These are phyloP conservation scores for Alternaria dauci DNA, from an alignment of 2,329 filamentous ascomycete species.

Conservation along the genomic window DNA sequence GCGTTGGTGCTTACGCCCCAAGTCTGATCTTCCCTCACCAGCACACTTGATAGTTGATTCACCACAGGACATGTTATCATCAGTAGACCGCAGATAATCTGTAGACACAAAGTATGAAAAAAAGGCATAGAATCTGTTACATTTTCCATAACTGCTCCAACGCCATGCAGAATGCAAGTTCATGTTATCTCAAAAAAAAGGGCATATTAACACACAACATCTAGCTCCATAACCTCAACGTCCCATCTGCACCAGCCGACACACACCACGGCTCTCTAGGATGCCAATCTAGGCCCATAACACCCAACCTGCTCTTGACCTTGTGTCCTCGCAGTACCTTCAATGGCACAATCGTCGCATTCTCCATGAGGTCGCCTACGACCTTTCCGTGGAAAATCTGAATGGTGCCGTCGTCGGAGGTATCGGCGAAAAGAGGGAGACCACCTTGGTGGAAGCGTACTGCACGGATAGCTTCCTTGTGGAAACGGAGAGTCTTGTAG, in stretches of 20 bases:
- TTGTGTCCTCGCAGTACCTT: conserved; percentile 93
- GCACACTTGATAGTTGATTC: not conserved
- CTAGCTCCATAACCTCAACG: conserved; percentile 80
- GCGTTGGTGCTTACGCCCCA: not conserved
- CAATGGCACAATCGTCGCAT: conserved; percentile 92
- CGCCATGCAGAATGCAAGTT: conserved; percentile 7
- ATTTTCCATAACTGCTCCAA: conserved; percentile 8
- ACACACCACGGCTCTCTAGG: conserved; percentile 92
- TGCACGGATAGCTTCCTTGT: conserved; percentile 86
- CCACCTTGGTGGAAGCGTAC: conserved; percentile 84
- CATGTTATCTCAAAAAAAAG: not conserved
- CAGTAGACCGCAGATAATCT: not conserved
- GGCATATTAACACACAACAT: not conserved
- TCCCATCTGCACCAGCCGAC: conserved; percentile 93
- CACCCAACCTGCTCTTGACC: conserved; percentile 84
- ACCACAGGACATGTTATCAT: not conserved
- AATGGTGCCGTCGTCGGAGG: conserved; percentile 90
- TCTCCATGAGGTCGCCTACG: conserved; percentile 92
- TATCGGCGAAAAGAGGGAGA: conserved; percentile 89
- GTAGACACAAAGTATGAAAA: not conserved
- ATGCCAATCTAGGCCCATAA: conserved; percentile 96
- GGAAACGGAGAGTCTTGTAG: conserved; percentile 97
- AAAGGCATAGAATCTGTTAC: not conserved
- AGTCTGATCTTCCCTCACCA: not conserved
- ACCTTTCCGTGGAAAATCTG: conserved; percentile 98